Evolutionary conservation across 371 early-diverging fungal genomes (phyloP), one percentile per base, ranked within the genome.

Genomic region (Amoeboaphelidium protococcarum): DNA sequence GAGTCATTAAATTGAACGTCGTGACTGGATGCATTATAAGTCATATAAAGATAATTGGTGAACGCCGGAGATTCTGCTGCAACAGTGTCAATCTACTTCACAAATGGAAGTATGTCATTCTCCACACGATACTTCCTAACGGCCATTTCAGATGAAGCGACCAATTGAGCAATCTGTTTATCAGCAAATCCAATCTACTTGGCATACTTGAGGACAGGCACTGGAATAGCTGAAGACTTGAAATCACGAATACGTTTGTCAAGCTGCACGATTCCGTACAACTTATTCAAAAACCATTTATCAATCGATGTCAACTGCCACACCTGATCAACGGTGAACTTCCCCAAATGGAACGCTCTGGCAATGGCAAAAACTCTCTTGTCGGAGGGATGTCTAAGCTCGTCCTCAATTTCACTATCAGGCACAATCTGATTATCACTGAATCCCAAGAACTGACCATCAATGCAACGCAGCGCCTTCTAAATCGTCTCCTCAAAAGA

Each of bases 1-100:
- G 76, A 65, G 55, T 86, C 87, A 40, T 76, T 71, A 58, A 88
- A 90, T 0, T 60, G 49, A 23, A 92, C 63, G 57, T 92, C 90
- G 62, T 88, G 76, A 57, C 76, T 76, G 2, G 70, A 62, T 47
- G 85, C 94, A 57, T 84, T 84, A 71, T 90, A 90, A 2, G 94
- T 90, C 63, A 77, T 77, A 65, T 92, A 92, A 49, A 92, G 65
- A 61, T 92, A 92, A 69, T 92, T 92, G 46, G 90, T 92, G 59
- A 66, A 73, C 47, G 82, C 79, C 31, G 90, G 90, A 71, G 89
- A 89, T 69, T 94, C 92, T 46, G 84, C 90, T 41, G 95, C 95
- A 42, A 92, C 79, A 42, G 94, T 92, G 67, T 92, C 94, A 50
- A 92, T 92, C 58, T 80, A 85, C 70, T 92, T 92, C 44, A 89